Percentiles rank a stretch among this genome's conserved stretches.
Evolutionary conservation across 345 rosid genomes (phyloP).

Genomic region (Eucalyptus guilfoylei): DNA sequence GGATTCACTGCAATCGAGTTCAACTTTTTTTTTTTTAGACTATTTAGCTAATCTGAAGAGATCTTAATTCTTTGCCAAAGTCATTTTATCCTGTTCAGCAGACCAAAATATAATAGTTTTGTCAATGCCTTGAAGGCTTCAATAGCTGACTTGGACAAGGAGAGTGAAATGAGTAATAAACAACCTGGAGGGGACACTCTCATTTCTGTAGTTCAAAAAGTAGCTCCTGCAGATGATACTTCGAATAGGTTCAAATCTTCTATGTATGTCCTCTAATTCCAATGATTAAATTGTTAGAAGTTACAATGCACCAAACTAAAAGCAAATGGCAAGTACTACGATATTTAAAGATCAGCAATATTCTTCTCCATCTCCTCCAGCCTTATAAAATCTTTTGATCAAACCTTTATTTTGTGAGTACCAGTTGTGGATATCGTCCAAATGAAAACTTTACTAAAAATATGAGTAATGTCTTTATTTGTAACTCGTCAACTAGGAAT

Average conservation of each 20-base stretch:
- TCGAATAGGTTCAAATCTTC: background rate
- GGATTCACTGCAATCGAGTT: background rate
- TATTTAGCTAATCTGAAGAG: background rate
- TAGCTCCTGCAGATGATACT: background rate
- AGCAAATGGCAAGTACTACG: background rate
- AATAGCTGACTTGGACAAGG: background rate
- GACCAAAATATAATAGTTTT: background rate
- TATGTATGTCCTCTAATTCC: background rate
- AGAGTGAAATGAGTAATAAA: background rate
- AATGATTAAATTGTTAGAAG: background rate
- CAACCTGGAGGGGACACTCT: background rate
- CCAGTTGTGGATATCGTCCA: background rate
- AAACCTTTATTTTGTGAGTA: background rate
- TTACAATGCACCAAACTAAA: background rate
- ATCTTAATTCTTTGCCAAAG: background rate
- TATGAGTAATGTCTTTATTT: background rate
- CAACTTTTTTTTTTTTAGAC: background rate
- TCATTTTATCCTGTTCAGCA: background rate
- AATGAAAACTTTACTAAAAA: background rate
- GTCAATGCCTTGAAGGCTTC: background rate
- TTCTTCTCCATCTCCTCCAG: background rate
- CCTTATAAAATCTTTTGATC: background rate
- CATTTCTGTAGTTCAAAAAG: background rate
- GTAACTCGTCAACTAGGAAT: background rate
- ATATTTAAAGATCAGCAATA: background rate